A percentile compares a stretch with the other conserved stretches of the same genome.
These are phyloP conservation scores for Xylariaceae sp. DNA, from an alignment of 2,329 filamentous ascomycete species.

Conservation along the genomic window DNA sequence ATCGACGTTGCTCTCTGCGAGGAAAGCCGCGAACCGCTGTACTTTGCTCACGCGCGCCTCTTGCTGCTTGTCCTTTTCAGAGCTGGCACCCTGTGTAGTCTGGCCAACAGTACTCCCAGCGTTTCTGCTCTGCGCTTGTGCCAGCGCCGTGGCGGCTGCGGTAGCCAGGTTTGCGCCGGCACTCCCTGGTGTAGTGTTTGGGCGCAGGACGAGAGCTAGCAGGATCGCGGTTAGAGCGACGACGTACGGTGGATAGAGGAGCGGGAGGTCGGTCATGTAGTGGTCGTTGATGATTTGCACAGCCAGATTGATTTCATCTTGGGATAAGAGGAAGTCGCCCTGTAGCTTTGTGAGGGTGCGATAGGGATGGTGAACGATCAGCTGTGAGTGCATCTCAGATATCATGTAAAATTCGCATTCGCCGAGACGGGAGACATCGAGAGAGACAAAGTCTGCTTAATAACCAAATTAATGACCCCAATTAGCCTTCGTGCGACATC, in stretches of 20 bases:
- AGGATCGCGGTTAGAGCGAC: slow-evolving; percentile 85
- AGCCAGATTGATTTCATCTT: slow-evolving; percentile 73
- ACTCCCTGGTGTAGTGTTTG: slow-evolving; percentile 34
- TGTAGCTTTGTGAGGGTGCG: slow-evolving; percentile 72
- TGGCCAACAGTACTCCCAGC: slow-evolving; percentile 20
- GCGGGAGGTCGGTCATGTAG: slow-evolving; percentile 85
- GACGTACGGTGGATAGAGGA: slow-evolving; percentile 80
- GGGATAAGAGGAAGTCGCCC: slow-evolving; percentile 63
- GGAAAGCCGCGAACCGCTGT: slow-evolving; percentile 65
- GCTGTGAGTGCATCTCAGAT: slow-evolving; percentile 82
- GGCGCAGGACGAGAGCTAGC: slow-evolving; percentile 76
- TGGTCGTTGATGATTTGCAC: slow-evolving; percentile 87
- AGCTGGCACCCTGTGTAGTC: slow-evolving; percentile 21
- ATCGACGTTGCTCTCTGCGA: slow-evolving; percentile 81
- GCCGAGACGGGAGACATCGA: slow-evolving; percentile 79
- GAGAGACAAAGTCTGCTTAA: slow-evolving; percentile 59
- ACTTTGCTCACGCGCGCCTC: slow-evolving; percentile 62
- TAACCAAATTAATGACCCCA: slow-evolving; percentile 15
- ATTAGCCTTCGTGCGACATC: not conserved
- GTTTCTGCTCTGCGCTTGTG: slow-evolving; percentile 40
- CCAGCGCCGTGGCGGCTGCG: slow-evolving; percentile 43
- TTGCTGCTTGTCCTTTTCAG: slow-evolving; percentile 44
- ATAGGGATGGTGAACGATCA: slow-evolving; percentile 90
- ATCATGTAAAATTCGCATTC: slow-evolving; percentile 94
- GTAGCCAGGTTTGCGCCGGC: slow-evolving; percentile 44